Evolutionary conservation across 164 flowering plant genomes (phyloP).

Genomic region (Magnolia sinica): DNA sequence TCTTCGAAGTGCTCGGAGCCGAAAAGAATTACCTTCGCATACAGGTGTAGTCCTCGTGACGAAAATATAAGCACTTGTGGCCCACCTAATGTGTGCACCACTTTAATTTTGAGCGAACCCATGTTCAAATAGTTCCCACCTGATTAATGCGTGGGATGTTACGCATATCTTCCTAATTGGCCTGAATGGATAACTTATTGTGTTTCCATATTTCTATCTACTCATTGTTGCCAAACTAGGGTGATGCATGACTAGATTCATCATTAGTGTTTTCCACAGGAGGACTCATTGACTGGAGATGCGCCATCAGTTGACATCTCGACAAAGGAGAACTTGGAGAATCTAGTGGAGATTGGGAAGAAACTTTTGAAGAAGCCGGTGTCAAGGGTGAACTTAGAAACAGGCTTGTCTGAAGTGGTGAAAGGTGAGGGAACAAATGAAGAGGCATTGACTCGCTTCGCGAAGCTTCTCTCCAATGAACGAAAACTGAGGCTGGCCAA

Average conservation of each 20-base stretch:
- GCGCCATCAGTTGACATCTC: constrained; percentile 39
- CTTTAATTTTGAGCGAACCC: not conserved
- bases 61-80: not conserved
- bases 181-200: not conserved
- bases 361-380: constrained; percentile 39
- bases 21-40: constrained; percentile 48
- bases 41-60: constrained; percentile 28
- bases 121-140: too few species aligned
- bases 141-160: not conserved
- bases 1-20: constrained; percentile 34
- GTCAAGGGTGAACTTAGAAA: constrained; percentile 44
- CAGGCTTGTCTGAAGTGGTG: constrained; percentile 30
- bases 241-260: not conserved
- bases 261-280: constrained; percentile 19
- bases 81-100: not conserved
- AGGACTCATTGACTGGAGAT: constrained; percentile 38
- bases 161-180: not conserved
- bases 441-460: constrained; percentile 45
- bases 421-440: constrained; percentile 44
- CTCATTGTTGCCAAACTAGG: too few species aligned
- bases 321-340: constrained; percentile 33
- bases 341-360: constrained; percentile 36
- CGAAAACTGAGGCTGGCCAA: constrained; percentile 11
- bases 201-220: not conserved
- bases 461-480: constrained; percentile 38